These are phyloP conservation scores for Agaricus sinodeliciosus DNA, from an alignment of 768 basidiomycete species.

Conservation along the genomic window DNA sequence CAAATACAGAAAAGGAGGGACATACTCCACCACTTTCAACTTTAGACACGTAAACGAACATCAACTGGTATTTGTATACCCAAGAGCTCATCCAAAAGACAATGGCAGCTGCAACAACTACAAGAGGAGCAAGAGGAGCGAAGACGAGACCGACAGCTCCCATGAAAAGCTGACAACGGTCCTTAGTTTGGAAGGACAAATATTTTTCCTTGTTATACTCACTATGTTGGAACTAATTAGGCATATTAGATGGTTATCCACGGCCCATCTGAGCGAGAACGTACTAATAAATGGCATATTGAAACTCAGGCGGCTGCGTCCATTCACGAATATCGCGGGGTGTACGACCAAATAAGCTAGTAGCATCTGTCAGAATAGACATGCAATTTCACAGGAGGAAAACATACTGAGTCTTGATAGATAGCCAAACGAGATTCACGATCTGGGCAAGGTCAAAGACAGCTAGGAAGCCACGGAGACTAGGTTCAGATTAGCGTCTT, in stretches of 20 bases:
- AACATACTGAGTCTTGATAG: constrained; percentile 74
- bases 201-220: constrained; percentile 17
- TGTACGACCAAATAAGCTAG: constrained; percentile 77
- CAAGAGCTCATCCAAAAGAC: constrained; percentile 86
- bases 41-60: constrained; percentile 87
- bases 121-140: constrained; percentile 89
- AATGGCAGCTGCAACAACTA: constrained; percentile 71
- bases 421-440: constrained; percentile 80
- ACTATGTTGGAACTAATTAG: constrained; percentile 48
- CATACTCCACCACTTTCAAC: constrained; percentile 92
- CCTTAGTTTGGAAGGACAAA: not conserved
- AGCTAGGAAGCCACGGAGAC: constrained; percentile 89
- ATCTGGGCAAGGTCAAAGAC: constrained; percentile 96
- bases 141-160: constrained; percentile 92
- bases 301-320: constrained; percentile 87
- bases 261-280: constrained; percentile 24
- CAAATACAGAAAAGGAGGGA: constrained; percentile 13
- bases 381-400: not conserved
- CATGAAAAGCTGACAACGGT: constrained; percentile 63
- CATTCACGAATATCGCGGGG: constrained; percentile 86
- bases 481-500: constrained; percentile 19
- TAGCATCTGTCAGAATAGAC: not conserved
- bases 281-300: constrained; percentile 80
- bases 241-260: constrained; percentile 4
- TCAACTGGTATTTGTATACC: constrained; percentile 95